A percentile compares a stretch with the other conserved stretches of the same genome.
Evolutionary conservation across 83 land plant species (phyloP).

Genomic region (Thuja plicata): DNA sequence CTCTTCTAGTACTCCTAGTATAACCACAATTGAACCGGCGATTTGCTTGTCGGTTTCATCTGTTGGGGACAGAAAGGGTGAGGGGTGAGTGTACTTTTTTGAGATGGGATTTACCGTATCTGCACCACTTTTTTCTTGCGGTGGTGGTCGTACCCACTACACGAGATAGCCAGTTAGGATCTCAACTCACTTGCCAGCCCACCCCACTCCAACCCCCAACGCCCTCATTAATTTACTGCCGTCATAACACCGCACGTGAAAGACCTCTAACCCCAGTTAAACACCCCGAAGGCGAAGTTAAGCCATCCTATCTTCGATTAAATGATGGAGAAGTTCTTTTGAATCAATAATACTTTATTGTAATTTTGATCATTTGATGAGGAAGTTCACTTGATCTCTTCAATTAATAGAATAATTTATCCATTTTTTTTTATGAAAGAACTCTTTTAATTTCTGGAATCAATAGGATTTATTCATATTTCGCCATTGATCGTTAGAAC

Average conservation of each 20-base stretch:
- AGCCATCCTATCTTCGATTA: too few species aligned
- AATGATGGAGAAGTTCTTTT: too few species aligned
- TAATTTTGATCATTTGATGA: too few species aligned
- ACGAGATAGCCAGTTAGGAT: background rate
- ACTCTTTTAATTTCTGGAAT: too few species aligned
- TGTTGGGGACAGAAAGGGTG: constrained; percentile 1
- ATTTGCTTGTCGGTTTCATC: background rate
- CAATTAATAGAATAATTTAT: too few species aligned
- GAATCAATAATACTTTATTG: too few species aligned
- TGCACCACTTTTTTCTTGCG: background rate
- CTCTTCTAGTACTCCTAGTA: background rate
- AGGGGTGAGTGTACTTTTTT: background rate
- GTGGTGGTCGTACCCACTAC: constrained; percentile 5
- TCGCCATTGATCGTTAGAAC: too few species aligned
- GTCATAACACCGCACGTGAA: background rate
- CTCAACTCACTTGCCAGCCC: background rate
- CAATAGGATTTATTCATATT: too few species aligned
- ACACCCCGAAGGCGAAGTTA: background rate
- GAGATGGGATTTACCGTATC: constrained; percentile 6
- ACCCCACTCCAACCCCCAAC: background rate
- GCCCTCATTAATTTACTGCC: background rate
- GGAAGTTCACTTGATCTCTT: too few species aligned
- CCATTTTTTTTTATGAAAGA: too few species aligned
- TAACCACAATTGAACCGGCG: background rate
- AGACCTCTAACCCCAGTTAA: background rate